Base-by-base conservation (phyloP, 192 early-diverging fungal species). In the Lobosporangium transversale region DNA sequence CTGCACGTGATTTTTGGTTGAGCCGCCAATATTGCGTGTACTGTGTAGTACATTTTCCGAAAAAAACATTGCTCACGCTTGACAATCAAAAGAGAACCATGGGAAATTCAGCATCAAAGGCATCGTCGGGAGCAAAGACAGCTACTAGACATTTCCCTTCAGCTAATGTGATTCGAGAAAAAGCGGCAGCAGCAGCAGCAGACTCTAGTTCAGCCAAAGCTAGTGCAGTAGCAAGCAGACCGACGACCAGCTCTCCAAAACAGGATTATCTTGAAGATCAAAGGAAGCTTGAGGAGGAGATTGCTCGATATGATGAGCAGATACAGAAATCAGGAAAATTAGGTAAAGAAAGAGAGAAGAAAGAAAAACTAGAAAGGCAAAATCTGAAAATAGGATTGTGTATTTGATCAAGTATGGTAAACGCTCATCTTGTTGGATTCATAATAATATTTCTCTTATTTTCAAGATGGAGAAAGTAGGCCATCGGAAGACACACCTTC, bases 401-500 rank as follows among this genome's bases (percentile, higher is more conserved):
- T n/a, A n/a, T n/a, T n/a, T n/a, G n/a, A n/a, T n/a, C n/a, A n/a
- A n/a, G n/a, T n/a, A n/a, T n/a, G n/a, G n/a, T n/a, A n/a, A n/a
- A n/a, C n/a, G n/a, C n/a, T n/a, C n/a, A n/a, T n/a, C n/a, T n/a
- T n/a, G n/a, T n/a, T n/a, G n/a, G n/a, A n/a, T n/a, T n/a, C n/a
- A n/a, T n/a, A n/a, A n/a, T n/a, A n/a, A n/a, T n/a, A n/a, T n/a
- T n/a, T n/a, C n/a, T n/a, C n/a, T n/a, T n/a, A n/a, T n/a, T n/a
- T n/a, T n/a, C n/a, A 52, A 76, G 73, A 61, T 51, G 73, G 73
- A 27, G 73, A 62, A 40, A 62, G 52, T 29, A 53, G 73, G 33
- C 73, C 73, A 5, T 24, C 51, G 15, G 73, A 76, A 36, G 73
- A 76, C 30, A 76, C 73, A 20, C 73, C 73, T 0, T 76, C 73